phyloP scores from a whole-genome alignment of 345 rosid genomes.

The Citrus cavaleriei region DNA sequence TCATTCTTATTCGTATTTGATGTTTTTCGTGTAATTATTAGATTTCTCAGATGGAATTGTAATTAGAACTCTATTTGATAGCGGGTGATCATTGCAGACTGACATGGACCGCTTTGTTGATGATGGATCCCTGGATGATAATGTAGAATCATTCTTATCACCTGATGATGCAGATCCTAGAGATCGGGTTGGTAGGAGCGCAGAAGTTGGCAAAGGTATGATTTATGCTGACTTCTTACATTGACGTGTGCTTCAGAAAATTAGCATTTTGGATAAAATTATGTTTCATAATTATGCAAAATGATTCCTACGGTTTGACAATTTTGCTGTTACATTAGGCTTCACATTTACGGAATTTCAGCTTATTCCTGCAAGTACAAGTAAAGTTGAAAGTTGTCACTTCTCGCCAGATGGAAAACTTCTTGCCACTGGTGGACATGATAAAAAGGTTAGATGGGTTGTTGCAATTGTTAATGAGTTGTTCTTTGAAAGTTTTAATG shows the following conservation, averaged over 20 bases:
- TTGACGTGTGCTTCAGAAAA: neutral
- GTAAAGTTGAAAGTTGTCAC: constrained; percentile 57
- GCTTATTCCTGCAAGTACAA: constrained; percentile 35
- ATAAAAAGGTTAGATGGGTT: constrained; percentile 40
- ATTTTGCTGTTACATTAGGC: constrained; percentile 27
- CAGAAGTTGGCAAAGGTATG: constrained; percentile 49
- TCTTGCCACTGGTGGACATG: constrained; percentile 70
- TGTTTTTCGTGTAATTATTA: neutral
- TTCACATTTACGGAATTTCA: constrained; percentile 43
- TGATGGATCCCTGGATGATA: constrained; percentile 53
- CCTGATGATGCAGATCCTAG: constrained; percentile 47
- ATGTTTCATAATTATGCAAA: neutral
- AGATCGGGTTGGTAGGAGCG: constrained; percentile 30
- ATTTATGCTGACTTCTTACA: neutral
- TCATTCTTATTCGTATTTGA: constrained; percentile 3
- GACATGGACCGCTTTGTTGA: constrained; percentile 50
- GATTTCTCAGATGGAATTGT: neutral
- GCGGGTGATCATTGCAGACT: constrained; percentile 39
- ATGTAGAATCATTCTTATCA: constrained; percentile 51
- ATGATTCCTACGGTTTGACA: neutral
- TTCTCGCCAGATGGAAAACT: constrained; percentile 70
- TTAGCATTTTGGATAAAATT: neutral
- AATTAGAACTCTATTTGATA: constrained; percentile 4
- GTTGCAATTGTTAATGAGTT: neutral
- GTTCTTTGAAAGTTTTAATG: neutral